A percentile compares a stretch with the other conserved stretches of the same genome.
Evolutionary conservation across 2,329 filamentous ascomycete genomes (phyloP).

Genomic region (Hypoxylon sp.): DNA sequence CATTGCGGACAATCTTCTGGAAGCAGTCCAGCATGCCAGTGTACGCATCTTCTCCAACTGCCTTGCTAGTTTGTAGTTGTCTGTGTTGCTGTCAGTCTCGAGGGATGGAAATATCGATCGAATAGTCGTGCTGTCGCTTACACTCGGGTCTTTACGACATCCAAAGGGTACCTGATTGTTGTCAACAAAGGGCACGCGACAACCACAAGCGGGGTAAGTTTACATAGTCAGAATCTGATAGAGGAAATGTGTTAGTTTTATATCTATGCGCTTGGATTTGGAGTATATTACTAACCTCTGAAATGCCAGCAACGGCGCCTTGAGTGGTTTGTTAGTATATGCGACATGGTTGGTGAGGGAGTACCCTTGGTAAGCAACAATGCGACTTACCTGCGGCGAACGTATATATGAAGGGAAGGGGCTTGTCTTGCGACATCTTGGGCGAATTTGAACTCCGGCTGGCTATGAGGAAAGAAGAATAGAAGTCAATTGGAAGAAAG

Average conservation of each 20-base stretch:
- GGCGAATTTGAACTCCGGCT: slow-evolving; percentile 37
- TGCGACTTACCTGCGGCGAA: slow-evolving; percentile 81
- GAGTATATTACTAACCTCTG: slow-evolving; percentile 73
- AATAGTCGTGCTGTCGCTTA: slow-evolving; percentile 60
- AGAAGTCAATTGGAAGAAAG: slow-evolving; percentile 12
- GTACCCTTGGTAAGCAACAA: too few species aligned
- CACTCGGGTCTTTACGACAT: slow-evolving; percentile 98
- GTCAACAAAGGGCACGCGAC: slow-evolving; percentile 33
- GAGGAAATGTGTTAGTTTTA: slow-evolving; percentile 28
- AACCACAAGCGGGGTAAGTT: slow-evolving; percentile 42
- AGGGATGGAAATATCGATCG: too few species aligned
- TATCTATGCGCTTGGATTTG: background rate
- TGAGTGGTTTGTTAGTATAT: slow-evolving; percentile 39
- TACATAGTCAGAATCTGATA: slow-evolving; percentile 87
- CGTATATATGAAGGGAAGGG: slow-evolving; percentile 92
- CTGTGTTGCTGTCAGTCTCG: too few species aligned
- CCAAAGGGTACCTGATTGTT: slow-evolving; percentile 86
- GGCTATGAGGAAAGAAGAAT: slow-evolving; percentile 3
- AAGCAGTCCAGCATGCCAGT: slow-evolving; percentile 99
- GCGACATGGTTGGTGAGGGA: too few species aligned
- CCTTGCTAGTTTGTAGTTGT: slow-evolving; percentile 83
- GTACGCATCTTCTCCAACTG: slow-evolving; percentile 81
- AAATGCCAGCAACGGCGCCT: slow-evolving; percentile 96
- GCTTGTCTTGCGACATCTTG: slow-evolving; percentile 73
- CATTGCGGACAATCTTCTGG: slow-evolving; percentile 93